Conservation (phyloP, 257 asterid genomes). For the Gardenia jasminoides region DNA sequence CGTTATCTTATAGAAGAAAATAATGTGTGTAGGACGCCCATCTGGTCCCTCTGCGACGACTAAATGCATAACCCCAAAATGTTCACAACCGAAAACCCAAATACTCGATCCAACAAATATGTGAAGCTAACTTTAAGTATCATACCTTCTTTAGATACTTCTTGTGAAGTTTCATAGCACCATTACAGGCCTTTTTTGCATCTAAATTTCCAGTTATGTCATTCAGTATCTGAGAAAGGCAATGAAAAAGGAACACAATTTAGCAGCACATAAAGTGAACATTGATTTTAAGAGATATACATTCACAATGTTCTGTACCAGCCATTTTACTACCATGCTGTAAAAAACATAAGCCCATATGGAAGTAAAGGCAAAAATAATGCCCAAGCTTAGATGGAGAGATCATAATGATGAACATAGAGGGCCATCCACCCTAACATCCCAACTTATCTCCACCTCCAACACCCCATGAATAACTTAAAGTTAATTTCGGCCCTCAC, state of each 20-base stretch:
- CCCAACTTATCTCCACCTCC: not conserved
- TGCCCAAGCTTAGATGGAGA: not conserved
- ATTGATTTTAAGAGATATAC: not conserved
- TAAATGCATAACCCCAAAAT: not conserved
- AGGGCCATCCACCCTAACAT: not conserved
- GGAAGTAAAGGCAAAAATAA: not conserved
- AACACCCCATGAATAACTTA: not conserved
- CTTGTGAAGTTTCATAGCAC: constrained; percentile 88
- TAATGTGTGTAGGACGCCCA: not conserved
- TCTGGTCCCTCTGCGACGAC: not conserved
- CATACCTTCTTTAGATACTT: constrained; percentile 72
- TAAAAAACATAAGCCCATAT: not conserved
- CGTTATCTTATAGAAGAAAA: not conserved
- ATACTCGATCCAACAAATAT: not conserved
- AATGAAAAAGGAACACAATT: constrained; percentile 1
- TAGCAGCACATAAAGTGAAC: not conserved
- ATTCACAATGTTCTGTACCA: not conserved
- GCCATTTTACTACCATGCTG: not conserved
- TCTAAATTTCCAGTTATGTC: constrained; percentile 82
- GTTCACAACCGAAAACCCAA: not conserved
- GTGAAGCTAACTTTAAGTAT: not conserved
- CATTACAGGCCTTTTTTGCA: constrained; percentile 71
- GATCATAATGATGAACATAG: not conserved
- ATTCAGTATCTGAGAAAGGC: constrained; percentile 54
- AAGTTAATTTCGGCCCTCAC: not conserved